phyloP scores from a whole-genome alignment of 2,329 filamentous ascomycete species.

The Stemphylium beticola region DNA sequence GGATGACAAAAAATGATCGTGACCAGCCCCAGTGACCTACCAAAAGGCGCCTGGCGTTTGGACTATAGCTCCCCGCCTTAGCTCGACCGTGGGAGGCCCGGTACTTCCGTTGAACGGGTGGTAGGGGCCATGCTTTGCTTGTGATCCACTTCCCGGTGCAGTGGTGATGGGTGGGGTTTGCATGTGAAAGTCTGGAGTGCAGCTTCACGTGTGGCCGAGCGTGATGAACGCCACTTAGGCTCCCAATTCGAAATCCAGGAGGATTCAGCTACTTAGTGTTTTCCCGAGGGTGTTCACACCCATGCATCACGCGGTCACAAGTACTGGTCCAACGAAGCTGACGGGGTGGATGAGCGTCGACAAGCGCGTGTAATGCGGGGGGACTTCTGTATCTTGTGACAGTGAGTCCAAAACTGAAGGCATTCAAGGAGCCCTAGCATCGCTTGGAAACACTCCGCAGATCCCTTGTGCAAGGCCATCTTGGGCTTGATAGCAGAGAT shows the following conservation, averaged over 20 bases:
- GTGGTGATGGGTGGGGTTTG: constrained; percentile 13
- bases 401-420: too few species aligned
- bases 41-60: neutral
- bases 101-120: constrained; percentile 8
- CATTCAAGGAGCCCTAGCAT: neutral
- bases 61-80: neutral
- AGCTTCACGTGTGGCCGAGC: neutral
- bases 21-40: neutral
- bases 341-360: neutral
- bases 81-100: constrained; percentile 2
- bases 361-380: too few species aligned
- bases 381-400: too few species aligned
- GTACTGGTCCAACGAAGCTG: neutral
- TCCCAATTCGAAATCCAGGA: too few species aligned
- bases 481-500: neutral
- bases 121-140: constrained; percentile 24
- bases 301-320: too few species aligned
- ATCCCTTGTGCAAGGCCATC: neutral
- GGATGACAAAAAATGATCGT: neutral
- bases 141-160: constrained; percentile 16
- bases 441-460: neutral
- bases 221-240: too few species aligned
- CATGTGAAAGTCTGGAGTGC: constrained; percentile 35
- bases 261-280: too few species aligned
- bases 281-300: too few species aligned